A percentile compares a stretch with the other conserved stretches of the same genome.
Evolutionary conservation across 1,284 basidiomycete species (phyloP).

Genomic region (Ceratobasidium sp.): DNA sequence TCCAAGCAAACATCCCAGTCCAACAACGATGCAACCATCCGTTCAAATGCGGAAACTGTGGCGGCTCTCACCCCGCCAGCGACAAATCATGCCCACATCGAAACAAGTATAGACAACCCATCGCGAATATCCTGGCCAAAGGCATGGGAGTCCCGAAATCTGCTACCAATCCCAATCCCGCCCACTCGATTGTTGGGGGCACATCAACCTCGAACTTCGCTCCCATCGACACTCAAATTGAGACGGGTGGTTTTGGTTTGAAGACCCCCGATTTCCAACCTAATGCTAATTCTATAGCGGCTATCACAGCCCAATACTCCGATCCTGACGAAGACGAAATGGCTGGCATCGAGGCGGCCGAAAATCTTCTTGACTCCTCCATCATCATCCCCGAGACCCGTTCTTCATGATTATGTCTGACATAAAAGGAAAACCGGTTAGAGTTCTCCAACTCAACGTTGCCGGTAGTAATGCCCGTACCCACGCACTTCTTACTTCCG

Average conservation of each 20-base stretch:
- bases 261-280: no score
- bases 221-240: no score
- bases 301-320: no score
- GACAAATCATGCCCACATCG: background rate
- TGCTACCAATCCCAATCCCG: background rate
- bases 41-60: background rate
- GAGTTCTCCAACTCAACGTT: constrained; percentile 16
- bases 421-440: background rate
- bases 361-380: no score
- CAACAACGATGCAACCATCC: background rate
- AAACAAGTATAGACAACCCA: background rate
- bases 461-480: background rate
- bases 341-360: no score
- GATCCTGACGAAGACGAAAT: no score
- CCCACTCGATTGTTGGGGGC: no score
- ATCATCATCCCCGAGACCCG: no score
- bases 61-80: background rate
- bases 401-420: no score
- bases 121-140: background rate
- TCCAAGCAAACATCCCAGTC: background rate
- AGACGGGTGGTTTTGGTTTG: no score
- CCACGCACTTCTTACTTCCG: background rate
- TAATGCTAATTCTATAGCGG: no score
- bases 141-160: background rate
- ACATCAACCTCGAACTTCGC: no score